Evolutionary conservation across 306 rosid species (phyloP), one percentile per base, ranked within the genome.

Genomic region (Quercus glauca): DNA sequence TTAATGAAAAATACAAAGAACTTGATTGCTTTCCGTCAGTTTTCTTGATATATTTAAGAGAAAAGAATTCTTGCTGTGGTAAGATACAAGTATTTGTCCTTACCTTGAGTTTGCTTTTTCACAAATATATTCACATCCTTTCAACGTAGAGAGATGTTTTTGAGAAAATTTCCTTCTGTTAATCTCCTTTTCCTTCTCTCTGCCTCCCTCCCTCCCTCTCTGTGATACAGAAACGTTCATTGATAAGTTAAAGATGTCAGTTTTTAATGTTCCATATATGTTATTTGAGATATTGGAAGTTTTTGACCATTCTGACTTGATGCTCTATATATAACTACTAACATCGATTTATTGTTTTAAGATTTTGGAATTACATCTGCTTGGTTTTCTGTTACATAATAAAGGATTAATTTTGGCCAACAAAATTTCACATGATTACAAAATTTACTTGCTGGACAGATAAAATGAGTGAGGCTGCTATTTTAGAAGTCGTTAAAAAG

Each of bases 381-480:
- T 73, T 55, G 14, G 43, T 17, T 73, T 76, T 56, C 37, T 0
- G 35, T 69, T 76, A 53, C 45, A 23, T 58, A 29, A 73, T 60
- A 13, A 5, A 8, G 71, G 55, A 41, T 18, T 61, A 51, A 65
- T 41, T 28, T 83, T 33, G 52, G 60, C 45, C 23, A 17, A 31
- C 18, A 21, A 31, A 31, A 59, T 72, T 80, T 80, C 55, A 55
- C 26, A 58, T 29, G 64, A 15, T 80, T 80, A 79, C 81, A 56
- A 59, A 53, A 83, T 79, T 74, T 64, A 79, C 76, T 74, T 84
- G 76, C 94, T 92, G 99, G 81, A 93, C 99, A 25, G 99, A 95
- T 87, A 93, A 95, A 89, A 88, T 82, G 92, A 92, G 97, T 59
- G 99, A 95, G 87, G 85, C 89, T 80, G 92, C 97, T 83, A 90